Base-by-base conservation (phyloP, 2,329 filamentous ascomycete genomes). In the Aspergillus sp. region DNA sequence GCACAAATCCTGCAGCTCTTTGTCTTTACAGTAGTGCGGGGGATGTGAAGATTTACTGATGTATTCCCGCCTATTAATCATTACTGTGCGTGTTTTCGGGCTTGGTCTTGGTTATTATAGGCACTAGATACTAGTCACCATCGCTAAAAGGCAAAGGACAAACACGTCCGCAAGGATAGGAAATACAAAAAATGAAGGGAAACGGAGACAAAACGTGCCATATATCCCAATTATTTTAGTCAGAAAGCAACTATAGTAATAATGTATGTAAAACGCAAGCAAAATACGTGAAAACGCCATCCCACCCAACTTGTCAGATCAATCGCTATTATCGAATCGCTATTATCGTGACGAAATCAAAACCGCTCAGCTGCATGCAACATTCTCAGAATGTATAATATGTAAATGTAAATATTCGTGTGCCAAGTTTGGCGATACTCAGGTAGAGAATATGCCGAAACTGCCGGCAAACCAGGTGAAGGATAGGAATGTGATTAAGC, bases 401-500 rank as follows among this genome's bases (percentile, higher is more conserved):
- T 51, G 51, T 51, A 55, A 31, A 31, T 45, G 21, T 49, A 39
- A 51, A 56, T 56, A 45, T 49, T 57, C 50, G 53, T 49, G 19
- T 17, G 43, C 15, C 47, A 23, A 27, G 23, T 23, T 35, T 33
- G 27, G n/a, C 14, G 15, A 15, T 37, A 25, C 3, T 17, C 64
- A 74, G 33, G 63, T 66, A 7, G 65, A 62, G 50, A 75, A 69
- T 39, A 73, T 51, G 21, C 77, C 78, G 54, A 77, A 73, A 15
- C 72, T 77, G 41, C 74, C 73, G 35, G 74, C 76, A 60, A 81
- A 81, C 76, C 78, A 79, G 41, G 82, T 79, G 65, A 88, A 86
- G 6, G 83, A 85, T 35, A 81, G 70, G 27, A 87, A 66, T 5
- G 84, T 87, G 52, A 87, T 78, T 31, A 76, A 72, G 19, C 77